Conservation (phyloP, 2,329 filamentous ascomycete species). For the Biscogniauxia sp. region DNA sequence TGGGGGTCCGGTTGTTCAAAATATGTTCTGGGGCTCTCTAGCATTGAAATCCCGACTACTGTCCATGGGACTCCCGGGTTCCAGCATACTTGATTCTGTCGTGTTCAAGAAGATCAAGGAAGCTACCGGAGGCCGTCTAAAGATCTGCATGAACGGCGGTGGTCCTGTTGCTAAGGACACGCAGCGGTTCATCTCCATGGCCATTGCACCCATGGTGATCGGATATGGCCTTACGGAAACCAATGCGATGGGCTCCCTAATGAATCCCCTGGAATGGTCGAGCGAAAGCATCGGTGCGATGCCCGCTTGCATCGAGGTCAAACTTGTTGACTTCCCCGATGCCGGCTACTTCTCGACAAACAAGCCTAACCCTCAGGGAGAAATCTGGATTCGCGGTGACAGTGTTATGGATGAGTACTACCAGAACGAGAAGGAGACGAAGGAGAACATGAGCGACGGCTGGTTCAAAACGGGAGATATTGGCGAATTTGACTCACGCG, state of each 20-base stretch:
- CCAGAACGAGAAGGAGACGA: constrained; percentile 74
- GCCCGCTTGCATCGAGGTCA: constrained; percentile 72
- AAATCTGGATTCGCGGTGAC: constrained; percentile 82
- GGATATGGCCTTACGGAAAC: constrained; percentile 90
- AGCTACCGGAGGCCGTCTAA: constrained; percentile 77
- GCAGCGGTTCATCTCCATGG: constrained; percentile 82
- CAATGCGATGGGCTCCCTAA: constrained; percentile 69
- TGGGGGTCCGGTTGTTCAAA: constrained; percentile 64
- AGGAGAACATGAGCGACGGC: constrained; percentile 67
- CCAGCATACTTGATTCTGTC: constrained; percentile 69
- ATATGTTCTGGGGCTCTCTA: constrained; percentile 68
- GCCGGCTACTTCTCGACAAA: constrained; percentile 76
- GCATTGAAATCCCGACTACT: constrained; percentile 52
- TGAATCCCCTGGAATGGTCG: constrained; percentile 78
- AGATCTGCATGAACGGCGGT: constrained; percentile 82
- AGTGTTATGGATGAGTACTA: constrained; percentile 72
- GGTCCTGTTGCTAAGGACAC: constrained; percentile 83
- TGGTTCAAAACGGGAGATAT: constrained; percentile 92
- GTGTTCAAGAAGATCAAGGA: constrained; percentile 93
- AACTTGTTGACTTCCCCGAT: constrained; percentile 82
- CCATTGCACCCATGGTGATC: constrained; percentile 84
- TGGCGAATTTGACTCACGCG: constrained; percentile 71
- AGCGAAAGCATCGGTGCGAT: constrained; percentile 70
- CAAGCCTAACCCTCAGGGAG: constrained; percentile 74
- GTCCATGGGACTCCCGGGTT: constrained; percentile 59